A percentile compares a stretch with the other conserved stretches of the same genome.
phyloP scores from a whole-genome alignment of 108 stramenopile genomes.

The Nitzschia sp. region DNA sequence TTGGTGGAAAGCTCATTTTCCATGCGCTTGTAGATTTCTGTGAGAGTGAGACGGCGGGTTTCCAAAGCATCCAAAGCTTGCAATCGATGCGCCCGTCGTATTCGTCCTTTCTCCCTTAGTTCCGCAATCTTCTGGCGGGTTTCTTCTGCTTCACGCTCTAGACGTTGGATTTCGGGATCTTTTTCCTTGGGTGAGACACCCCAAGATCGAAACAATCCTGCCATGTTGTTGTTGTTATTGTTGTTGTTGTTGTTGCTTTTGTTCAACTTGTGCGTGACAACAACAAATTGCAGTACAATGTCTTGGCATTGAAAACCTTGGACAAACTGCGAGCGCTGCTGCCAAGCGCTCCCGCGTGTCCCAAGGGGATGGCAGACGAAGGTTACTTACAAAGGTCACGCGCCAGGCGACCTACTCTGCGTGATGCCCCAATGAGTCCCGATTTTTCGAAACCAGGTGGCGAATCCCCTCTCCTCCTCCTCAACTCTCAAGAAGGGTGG shows the following conservation, averaged over 20 bases:
- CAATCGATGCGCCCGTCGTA: constrained; percentile 6
- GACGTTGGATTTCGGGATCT: constrained; percentile 20
- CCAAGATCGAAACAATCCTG: constrained; percentile 21
- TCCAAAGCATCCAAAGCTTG: constrained; percentile 31
- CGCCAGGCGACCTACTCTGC: too few species aligned
- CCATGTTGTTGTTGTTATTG: not conserved
- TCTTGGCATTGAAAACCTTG: too few species aligned
- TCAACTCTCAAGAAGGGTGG: not conserved
- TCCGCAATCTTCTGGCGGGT: constrained; percentile 8
- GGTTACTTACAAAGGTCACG: too few species aligned
- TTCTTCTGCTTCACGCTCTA: constrained; percentile 16
- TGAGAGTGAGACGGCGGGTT: constrained; percentile 19
- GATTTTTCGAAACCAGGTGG: too few species aligned
- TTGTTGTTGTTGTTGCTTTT: too few species aligned
- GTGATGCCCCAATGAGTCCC: too few species aligned
- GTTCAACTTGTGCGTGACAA: not conserved
- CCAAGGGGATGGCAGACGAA: too few species aligned
- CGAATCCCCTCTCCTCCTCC: too few species aligned
- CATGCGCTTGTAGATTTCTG: constrained; percentile 31
- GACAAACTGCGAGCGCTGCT: too few species aligned
- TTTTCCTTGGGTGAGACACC: constrained; percentile 3
- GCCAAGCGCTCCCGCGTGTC: too few species aligned
- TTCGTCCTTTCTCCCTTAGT: constrained; percentile 12
- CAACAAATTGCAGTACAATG: not conserved
- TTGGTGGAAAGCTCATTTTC: constrained; percentile 18